A percentile compares a stretch with the other conserved stretches of the same genome.
Evolutionary conservation across 371 early-diverging fungal genomes (phyloP).

Genomic region (Actinomucor elegans): DNA sequence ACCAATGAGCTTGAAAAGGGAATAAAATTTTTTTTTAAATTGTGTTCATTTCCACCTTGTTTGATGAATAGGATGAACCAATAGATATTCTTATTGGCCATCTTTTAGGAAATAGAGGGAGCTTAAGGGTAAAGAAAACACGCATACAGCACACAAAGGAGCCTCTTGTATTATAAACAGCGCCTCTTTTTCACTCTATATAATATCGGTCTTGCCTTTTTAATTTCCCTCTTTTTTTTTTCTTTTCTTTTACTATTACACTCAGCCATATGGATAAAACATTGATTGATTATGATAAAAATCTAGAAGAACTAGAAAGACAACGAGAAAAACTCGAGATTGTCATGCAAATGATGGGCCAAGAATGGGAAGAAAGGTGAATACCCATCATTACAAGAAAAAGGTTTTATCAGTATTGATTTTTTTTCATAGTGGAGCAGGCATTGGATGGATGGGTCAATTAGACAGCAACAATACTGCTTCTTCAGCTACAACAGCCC

Average conservation of each 20-base stretch:
- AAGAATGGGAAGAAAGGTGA: constrained; percentile 57
- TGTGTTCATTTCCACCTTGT: no score
- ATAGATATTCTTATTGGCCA: no score
- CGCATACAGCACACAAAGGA: no score
- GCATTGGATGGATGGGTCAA: constrained; percentile 48
- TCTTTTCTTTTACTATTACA: background rate
- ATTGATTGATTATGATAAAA: constrained; percentile 47
- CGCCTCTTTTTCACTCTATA: background rate
- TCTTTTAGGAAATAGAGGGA: constrained; percentile 4
- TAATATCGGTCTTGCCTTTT: no score
- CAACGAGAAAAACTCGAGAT: constrained; percentile 42
- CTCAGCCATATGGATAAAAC: constrained; percentile 38
- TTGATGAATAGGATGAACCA: no score
- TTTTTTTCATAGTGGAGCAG: constrained; percentile 41
- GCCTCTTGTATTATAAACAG: background rate
- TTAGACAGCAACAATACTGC: constrained; percentile 5
- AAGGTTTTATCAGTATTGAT: background rate
- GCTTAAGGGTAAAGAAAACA: no score
- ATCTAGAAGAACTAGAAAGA: constrained; percentile 41
- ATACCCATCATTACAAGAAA: background rate
- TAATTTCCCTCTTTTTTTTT: background rate
- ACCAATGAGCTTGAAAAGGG: no score
- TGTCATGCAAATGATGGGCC: constrained; percentile 48
- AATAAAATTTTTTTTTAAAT: no score
- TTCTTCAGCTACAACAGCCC: background rate